Evolutionary conservation across 108 stramenopile genomes (phyloP), one percentile per base, ranked within the genome.

Genomic region (Parietichytrium sp.): DNA sequence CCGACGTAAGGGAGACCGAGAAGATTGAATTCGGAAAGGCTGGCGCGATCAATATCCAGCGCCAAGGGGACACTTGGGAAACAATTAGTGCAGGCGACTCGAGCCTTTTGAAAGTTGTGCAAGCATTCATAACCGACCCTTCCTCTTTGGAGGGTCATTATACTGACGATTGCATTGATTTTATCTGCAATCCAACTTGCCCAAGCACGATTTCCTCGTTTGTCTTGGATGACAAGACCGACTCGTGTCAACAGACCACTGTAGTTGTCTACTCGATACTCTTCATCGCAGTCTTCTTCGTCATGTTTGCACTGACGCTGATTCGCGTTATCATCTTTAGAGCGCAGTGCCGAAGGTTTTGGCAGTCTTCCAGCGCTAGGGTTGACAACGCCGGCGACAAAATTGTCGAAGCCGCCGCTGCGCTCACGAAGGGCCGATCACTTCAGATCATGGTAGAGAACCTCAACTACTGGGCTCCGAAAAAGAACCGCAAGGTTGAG

Each of bases 361-460:
- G 33, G n/a, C n/a, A n/a, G n/a, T n/a, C n/a, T n/a, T n/a, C n/a
- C n/a, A n/a, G n/a, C n/a, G n/a, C n/a, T n/a, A n/a, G n/a, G n/a
- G n/a, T n/a, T n/a, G n/a, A n/a, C n/a, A n/a, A n/a, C n/a, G n/a
- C n/a, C n/a, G n/a, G n/a, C n/a, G n/a, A n/a, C n/a, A n/a, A n/a
- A n/a, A n/a, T n/a, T n/a, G n/a, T n/a, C n/a, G n/a, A n/a, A n/a
- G n/a, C n/a, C n/a, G n/a, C n/a, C n/a, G n/a, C n/a, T n/a, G n/a
- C n/a, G n/a, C n/a, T n/a, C n/a, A 72, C 61, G 8, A 42, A 72
- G 61, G 36, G 45, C 42, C 61, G 61, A 33, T 45, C 20, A 25
- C 36, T 72, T 42, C 61, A 72, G 23, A 33, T 72, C 3, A 72
- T 72, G 61, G 61, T 72, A 33, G 45, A 72, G 61, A 45, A 72